Evolutionary conservation across 176 grass and related monocot species (phyloP), one percentile per base, ranked within the genome.

Genomic region (Cocos nucifera): DNA sequence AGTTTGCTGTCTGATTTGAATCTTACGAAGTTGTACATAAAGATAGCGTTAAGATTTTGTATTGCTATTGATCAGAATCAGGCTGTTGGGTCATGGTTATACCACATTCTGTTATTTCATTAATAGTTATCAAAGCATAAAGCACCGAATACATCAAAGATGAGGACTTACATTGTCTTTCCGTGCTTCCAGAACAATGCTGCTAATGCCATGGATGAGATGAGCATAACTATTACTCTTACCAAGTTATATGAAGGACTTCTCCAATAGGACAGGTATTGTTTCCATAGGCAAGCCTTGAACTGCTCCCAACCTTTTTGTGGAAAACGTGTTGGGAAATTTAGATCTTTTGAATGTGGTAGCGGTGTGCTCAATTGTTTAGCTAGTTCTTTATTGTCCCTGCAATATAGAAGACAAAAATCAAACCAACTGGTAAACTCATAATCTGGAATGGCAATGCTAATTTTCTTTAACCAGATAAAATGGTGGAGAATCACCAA

Each of bases 221-320:
- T 0, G 18, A 83, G 27, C 48, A 77, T 72, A 57, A 79, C 85
- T 16, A 79, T 32, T 49, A 82, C 72, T 48, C 89, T 67, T 50
- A 88, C 75, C 64, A 79, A 60, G 49, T 88, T 88, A 55, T 95
- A 95, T 25, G 79, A 78, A 74, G 89, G 84, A 61, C 56, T 88
- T 74, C 89, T 95, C 89, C 89, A 95, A 63, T 95, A 79, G 3
- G 81, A 95, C 53, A 95, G 72, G 25, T 52, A 61, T 59, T 95
- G 89, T 57, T 95, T 95, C 89, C 89, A 95, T 10, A 95, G 61
- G 39, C 81, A 95, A 23, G 84, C 89, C 78, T 85, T 95, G 25
- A 88, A 75, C 50, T 95, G 89, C 48, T 63, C 84, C 73, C 56
- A 51, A 39, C 72, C 62, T 20, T 51, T 89, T 30, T 86, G 85